A percentile compares a stretch with the other conserved stretches of the same genome.
phyloP scores from a whole-genome alignment of 352 stramenopile genomes.

The Pythium dissotocum region DNA sequence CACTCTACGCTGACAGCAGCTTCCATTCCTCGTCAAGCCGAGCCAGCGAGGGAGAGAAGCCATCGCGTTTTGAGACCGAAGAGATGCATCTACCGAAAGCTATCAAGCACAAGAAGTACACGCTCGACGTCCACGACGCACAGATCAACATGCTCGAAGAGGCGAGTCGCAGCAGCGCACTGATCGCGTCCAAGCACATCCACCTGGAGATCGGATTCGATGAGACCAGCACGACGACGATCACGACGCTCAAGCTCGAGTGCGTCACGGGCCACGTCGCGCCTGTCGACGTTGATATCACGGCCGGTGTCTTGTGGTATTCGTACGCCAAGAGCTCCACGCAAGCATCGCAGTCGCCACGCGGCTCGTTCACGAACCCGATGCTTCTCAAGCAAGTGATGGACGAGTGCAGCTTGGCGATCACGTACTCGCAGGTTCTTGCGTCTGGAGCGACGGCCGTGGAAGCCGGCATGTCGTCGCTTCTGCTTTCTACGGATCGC shows the following conservation, averaged over 20 bases:
- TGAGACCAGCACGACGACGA: conserved; percentile 38
- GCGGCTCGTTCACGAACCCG: conserved; percentile 24
- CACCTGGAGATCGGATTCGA: conserved; percentile 74
- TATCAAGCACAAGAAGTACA: conserved; percentile 74
- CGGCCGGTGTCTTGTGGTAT: conserved; percentile 73
- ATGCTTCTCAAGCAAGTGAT: conserved; percentile 72
- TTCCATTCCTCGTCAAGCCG: conserved; percentile 5
- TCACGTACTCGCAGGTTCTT: conserved; percentile 54
- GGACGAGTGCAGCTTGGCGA: conserved; percentile 72
- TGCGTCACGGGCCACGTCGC: conserved; percentile 71
- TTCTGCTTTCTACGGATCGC: conserved; percentile 71
- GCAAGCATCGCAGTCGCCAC: neutral
- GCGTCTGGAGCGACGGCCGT: conserved; percentile 46
- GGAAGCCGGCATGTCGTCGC: conserved; percentile 64
- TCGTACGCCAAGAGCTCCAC: conserved; percentile 27
- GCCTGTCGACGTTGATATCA: conserved; percentile 77
- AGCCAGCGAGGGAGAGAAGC: conserved; percentile 18
- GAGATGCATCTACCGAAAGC: conserved; percentile 27
- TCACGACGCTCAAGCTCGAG: conserved; percentile 64
- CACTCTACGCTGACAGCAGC: conserved; percentile 18
- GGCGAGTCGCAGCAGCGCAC: conserved; percentile 57
- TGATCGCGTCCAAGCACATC: conserved; percentile 76
- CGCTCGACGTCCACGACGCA: conserved; percentile 68
- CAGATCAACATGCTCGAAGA: conserved; percentile 84
- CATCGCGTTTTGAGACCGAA: conserved; percentile 8